Percentiles rank a stretch among this genome's conserved stretches.
Evolutionary conservation across 768 basidiomycete genomes (phyloP).

Genomic region (Russula brevipes): DNA sequence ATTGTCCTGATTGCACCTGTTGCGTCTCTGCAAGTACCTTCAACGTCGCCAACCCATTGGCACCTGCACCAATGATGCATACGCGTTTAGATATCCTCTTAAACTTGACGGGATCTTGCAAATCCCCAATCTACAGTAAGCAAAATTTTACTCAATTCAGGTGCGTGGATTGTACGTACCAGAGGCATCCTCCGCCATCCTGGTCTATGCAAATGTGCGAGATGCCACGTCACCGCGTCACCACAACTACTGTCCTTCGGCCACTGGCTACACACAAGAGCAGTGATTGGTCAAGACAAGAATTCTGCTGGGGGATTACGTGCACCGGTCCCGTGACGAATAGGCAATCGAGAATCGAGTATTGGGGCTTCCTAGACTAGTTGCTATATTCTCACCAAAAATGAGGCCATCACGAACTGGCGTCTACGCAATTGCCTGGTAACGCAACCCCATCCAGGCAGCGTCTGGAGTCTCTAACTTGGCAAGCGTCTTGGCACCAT

Average conservation of each 20-base stretch:
- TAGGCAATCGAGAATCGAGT: too few relatives aligned
- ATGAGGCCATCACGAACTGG: too few relatives aligned
- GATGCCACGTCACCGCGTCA: neutral
- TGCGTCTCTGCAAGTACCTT: conserved; percentile 57
- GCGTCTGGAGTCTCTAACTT: too few relatives aligned
- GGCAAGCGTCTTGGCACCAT: too few relatives aligned
- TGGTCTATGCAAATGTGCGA: neutral
- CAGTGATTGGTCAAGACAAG: too few relatives aligned
- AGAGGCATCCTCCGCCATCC: conserved; percentile 6
- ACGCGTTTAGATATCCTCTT: conserved; percentile 37
- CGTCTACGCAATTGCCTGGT: too few relatives aligned
- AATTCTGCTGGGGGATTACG: too few relatives aligned
- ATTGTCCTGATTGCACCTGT: conserved; percentile 52
- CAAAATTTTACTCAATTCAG: neutral
- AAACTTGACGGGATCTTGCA: neutral
- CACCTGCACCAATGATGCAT: conserved; percentile 71
- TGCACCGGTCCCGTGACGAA: too few relatives aligned
- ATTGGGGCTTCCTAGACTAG: too few relatives aligned
- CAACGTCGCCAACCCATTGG: conserved; percentile 64
- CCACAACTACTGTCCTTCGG: neutral
- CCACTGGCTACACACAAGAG: neutral
- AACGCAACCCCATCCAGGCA: too few relatives aligned
- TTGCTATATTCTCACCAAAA: too few relatives aligned
- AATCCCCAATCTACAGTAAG: neutral
- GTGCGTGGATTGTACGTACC: neutral